Base-by-base conservation (phyloP, 169 alveolate species). In the Plasmodium relictum region DNA sequence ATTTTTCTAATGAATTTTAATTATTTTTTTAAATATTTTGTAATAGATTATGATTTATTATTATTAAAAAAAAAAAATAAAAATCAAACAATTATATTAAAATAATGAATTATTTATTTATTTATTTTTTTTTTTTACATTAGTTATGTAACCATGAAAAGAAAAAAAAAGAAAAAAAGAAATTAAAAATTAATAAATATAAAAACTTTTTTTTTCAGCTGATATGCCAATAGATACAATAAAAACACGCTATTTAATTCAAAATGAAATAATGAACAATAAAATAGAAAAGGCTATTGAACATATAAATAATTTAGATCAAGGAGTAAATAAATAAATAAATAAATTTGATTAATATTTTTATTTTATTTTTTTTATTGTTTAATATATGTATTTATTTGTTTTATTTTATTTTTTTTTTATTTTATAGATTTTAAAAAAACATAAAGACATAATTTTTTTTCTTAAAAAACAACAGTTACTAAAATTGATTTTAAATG, bases 191-290 rank as follows among this genome's bases (percentile, higher is more conserved):
- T 0, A 62, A 8, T 44, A 16, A 52, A 24, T 37, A 3, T 52
- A 5, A 26, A n/a, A 59, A 26, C 52, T 61, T 66, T 63, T 76
- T 80, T 80, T 66, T 63, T 10, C 48, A 80, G 90, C 90, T 52
- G 90, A 80, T 54, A 80, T 80, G 90, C 90, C 90, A 2, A 80
- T 80, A 16, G 80, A 80, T 9, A 80, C 90, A 37, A 72, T 80
- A 66, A 80, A 80, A 41, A 66, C 66, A 22, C 90, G 90, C n/a
- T 68, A 80, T 44, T 45, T 65, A 37, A 80, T 80, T 18, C 90
- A 80, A 66, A 68, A n/a, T 54, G 80, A 80, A 50, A 80, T 80
- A 26, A 42, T 80, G 83, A 80, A 80, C 65, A 80, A 80, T 54
- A 80, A 45, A 66, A 80, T 80, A 20, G 90, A 80, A 50, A 72